Evolutionary conservation across 352 stramenopile genomes (phyloP).

Genomic region (Phytophthora lateralis): DNA sequence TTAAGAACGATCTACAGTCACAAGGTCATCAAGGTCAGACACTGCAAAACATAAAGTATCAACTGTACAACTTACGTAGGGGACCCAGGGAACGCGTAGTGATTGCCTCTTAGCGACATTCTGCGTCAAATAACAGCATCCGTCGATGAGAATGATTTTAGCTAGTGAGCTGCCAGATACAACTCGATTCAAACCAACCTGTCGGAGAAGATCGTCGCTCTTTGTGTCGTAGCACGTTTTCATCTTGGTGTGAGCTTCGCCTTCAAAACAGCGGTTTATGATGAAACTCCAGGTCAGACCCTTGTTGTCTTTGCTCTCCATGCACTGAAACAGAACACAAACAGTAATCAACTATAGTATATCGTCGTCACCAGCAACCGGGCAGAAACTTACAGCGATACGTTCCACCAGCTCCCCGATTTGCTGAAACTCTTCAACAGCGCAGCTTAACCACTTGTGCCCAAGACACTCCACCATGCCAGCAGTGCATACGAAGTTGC

Average conservation of each 20-base stretch:
- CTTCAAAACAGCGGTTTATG: conserved; percentile 67
- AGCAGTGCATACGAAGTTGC: conserved; percentile 72
- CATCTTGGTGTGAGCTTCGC: conserved; percentile 52
- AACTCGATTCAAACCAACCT: conserved; percentile 32
- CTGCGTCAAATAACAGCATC: conserved; percentile 28
- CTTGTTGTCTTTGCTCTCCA: conserved; percentile 82
- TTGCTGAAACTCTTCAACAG: conserved; percentile 67
- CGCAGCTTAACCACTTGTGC: conserved; percentile 83
- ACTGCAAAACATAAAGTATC: background rate
- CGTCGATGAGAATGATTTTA: conserved; percentile 3
- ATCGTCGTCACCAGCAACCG: background rate
- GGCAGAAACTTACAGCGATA: conserved; percentile 50
- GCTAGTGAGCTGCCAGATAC: background rate
- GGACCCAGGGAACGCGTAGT: conserved; percentile 67
- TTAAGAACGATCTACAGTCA: conserved; percentile 62
- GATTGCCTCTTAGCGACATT: conserved; percentile 56
- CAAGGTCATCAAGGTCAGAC: background rate
- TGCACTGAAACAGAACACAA: conserved; percentile 41
- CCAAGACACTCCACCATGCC: conserved; percentile 75
- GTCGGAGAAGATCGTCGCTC: conserved; percentile 57
- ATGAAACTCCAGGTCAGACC: conserved; percentile 70
- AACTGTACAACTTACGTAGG: conserved; percentile 58
- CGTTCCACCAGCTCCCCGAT: conserved; percentile 65
- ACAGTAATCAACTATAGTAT: conserved; percentile 9
- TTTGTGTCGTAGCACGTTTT: conserved; percentile 69